These are phyloP conservation scores for Senna tora DNA, from an alignment of 306 rosid species.

Conservation along the genomic window DNA sequence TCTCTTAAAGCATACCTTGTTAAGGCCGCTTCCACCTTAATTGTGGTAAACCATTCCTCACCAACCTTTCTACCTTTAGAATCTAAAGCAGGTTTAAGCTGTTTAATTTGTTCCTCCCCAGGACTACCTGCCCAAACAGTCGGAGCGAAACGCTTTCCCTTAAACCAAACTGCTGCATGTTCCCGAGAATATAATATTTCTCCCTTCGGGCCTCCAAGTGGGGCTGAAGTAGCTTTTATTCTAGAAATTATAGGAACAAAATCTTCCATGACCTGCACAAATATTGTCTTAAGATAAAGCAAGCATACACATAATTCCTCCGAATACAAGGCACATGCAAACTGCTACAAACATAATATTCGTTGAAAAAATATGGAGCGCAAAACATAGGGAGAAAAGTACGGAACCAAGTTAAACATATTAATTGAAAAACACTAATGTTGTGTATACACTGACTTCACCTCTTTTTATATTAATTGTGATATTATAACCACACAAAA, in stretches of 20 bases:
- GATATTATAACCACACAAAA: background rate
- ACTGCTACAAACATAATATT: background rate
- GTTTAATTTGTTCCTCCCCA: slow-evolving; percentile 89
- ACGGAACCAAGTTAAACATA: background rate
- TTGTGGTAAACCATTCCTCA: slow-evolving; percentile 93
- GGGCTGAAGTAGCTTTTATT: slow-evolving; percentile 76
- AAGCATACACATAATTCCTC: slow-evolving; percentile 24
- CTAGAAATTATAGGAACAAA: slow-evolving; percentile 77
- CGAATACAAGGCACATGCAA: slow-evolving; percentile 25
- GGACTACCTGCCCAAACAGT: slow-evolving; percentile 75
- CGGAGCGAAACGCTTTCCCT: slow-evolving; percentile 82
- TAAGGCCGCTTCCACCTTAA: slow-evolving; percentile 83
- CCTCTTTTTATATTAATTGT: background rate
- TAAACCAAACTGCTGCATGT: slow-evolving; percentile 95
- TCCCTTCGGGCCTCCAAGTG: slow-evolving; percentile 90
- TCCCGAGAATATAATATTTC: slow-evolving; percentile 87
- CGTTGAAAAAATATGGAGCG: background rate
- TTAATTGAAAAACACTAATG: background rate
- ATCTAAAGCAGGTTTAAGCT: slow-evolving; percentile 85
- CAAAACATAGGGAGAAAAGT: background rate
- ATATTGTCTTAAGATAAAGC: slow-evolving; percentile 20
- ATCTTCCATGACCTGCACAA: slow-evolving; percentile 80
- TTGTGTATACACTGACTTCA: background rate
- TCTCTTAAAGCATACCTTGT: slow-evolving; percentile 55
- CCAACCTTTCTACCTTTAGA: slow-evolving; percentile 94